Evolutionary conservation across 2,329 filamentous ascomycete genomes (phyloP).

Genomic region (Trichoderma aggressivum): DNA sequence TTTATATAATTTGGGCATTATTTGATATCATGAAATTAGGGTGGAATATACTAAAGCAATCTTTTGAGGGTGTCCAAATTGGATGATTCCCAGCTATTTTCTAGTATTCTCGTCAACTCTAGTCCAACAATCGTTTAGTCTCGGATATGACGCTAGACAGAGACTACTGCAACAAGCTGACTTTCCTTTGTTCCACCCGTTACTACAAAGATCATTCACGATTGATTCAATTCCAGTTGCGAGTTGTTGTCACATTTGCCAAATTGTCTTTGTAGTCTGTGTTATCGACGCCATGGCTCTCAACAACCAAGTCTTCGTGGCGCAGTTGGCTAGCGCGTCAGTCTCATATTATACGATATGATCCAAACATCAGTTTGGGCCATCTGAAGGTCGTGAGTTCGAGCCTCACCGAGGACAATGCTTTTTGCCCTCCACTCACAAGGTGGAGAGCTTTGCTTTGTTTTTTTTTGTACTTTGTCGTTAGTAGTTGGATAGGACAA

Average conservation of each 20-base stretch:
- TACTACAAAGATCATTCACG: background rate
- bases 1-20: background rate
- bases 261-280: background rate
- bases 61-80: background rate
- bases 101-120: background rate
- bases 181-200: background rate
- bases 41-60: background rate
- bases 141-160: background rate
- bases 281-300: background rate
- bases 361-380: constrained; percentile 29
- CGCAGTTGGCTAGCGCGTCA: constrained; percentile 19
- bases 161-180: background rate
- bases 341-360: constrained; percentile 20
- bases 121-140: background rate
- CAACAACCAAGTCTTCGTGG: constrained; percentile 16
- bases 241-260: background rate
- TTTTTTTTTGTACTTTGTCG: background rate
- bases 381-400: constrained; percentile 50
- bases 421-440: constrained; percentile 11
- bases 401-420: constrained; percentile 44
- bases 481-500: background rate
- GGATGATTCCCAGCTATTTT: background rate
- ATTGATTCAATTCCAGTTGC: background rate
- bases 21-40: background rate
- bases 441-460: background rate